These are phyloP conservation scores for Myotisia sp. DNA, from an alignment of 2,329 filamentous ascomycete genomes.

Conservation along the genomic window DNA sequence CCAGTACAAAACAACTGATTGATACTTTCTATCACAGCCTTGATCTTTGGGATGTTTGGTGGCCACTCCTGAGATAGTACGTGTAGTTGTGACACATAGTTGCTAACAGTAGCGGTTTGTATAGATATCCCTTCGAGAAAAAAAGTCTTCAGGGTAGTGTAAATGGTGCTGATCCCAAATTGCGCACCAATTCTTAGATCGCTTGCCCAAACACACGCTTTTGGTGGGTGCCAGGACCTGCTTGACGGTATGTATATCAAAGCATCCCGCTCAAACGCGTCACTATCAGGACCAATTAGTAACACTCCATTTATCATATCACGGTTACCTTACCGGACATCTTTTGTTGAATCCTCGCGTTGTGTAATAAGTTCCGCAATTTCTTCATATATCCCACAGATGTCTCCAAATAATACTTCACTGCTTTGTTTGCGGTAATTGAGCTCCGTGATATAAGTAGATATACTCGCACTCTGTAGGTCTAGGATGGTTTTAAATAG, in stretches of 20 bases:
- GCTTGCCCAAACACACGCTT: not conserved
- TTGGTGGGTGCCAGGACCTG: not conserved
- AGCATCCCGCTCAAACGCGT: not conserved
- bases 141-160: not conserved
- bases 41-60: not conserved
- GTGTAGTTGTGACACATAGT: constrained; percentile 1
- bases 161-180: not conserved
- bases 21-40: not conserved
- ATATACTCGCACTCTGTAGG: not conserved
- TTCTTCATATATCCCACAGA: not conserved
- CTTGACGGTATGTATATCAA: constrained; percentile 1
- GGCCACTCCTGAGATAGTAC: not conserved
- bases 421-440: not conserved
- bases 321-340: not conserved
- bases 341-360: not conserved
- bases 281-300: not conserved
- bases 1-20: not conserved
- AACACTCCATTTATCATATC: not conserved
- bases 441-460: constrained; percentile 1
- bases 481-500: not conserved
- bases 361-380: not conserved
- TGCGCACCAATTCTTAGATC: not conserved
- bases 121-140: not conserved
- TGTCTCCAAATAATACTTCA: not conserved
- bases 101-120: not conserved